Evolutionary conservation across 2,329 filamentous ascomycete genomes (phyloP).

Genomic region (Fusarium beomiforme): DNA sequence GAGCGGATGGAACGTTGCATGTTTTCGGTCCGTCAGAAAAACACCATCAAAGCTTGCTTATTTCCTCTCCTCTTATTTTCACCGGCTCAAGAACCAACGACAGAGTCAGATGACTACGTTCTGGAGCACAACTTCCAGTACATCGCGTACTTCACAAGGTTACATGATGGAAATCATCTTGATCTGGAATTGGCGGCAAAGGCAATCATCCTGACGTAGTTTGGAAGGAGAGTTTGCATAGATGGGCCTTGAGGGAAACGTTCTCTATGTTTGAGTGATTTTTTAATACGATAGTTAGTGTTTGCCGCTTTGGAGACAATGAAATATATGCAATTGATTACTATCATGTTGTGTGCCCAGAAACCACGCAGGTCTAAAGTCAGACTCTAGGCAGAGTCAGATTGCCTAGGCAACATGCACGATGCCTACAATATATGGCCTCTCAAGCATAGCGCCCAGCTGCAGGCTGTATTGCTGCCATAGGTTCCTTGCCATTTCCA

Average conservation of each 20-base stretch:
- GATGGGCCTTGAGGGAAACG: not conserved
- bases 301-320: too few species aligned
- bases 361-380: not conserved
- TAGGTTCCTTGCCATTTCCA: conserved; percentile 22
- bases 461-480: not conserved
- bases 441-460: conserved; percentile 17
- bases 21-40: fast-evolving
- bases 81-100: fast-evolving
- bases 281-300: not conserved
- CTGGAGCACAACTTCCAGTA: not conserved
- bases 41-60: not conserved
- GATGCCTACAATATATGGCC: not conserved
- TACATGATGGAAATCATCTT: not conserved
- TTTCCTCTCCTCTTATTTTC: not conserved
- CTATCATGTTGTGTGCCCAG: too few species aligned
- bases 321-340: too few species aligned
- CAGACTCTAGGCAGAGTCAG: too few species aligned
- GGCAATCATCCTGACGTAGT: not conserved
- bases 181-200: not conserved
- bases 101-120: not conserved
- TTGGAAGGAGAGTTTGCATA: too few species aligned
- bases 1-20: not conserved
- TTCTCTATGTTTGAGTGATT: not conserved
- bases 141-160: not conserved
- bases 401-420: too few species aligned